Base-by-base conservation (phyloP, 2,329 filamentous ascomycete genomes). In the Fusarium miscanthi region DNA sequence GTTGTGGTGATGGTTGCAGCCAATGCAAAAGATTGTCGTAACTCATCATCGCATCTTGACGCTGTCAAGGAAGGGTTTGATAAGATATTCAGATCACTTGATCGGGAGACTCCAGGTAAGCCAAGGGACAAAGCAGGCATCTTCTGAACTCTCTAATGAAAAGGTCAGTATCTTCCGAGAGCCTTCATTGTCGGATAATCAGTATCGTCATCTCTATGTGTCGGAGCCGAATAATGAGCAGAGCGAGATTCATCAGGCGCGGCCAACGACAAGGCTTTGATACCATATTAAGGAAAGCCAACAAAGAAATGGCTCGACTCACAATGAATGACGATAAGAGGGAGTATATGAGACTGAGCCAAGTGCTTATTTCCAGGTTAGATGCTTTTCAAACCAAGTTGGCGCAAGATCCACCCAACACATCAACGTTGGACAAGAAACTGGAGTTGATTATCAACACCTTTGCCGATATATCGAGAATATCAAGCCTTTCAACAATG, bases 1-100 rank as follows among this genome's bases (percentile, higher is more conserved):
- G 25, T 78, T 5, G 12, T 27, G 13, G 43, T 76, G n/a, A 58
- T 77, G 46, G 59, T 77, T 25, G 73, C 76, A 8, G 70, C 56
- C 40, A 77, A 77, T 51, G 66, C 71, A 8, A 61, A 42, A 33
- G 40, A 25, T 23, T 14, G 12, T 21, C 23, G 11, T n/a, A 23
- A 25, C 11, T 42, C 49, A 14, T 65, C 74, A 6, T 21, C 27
- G 4, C 73, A 75, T 63, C 51, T 75, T 23, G n/a, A 46, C 17
- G 40, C 45, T 9, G 66, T 74, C 10, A 73, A 67, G 46, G 30
- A 21, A 40, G 73, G 72, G 6, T 70, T 76, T 17, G 69, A 73
- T 37, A n/a, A 23, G 1, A 43, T 76, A 60, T 74, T 73, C 45
- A 30, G 19, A 11, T 45, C 61, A n/a, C 49, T 76, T 11, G 53